Base-by-base conservation (phyloP, 2,329 filamentous ascomycete species). In the Chalaropsis thielavioides region DNA sequence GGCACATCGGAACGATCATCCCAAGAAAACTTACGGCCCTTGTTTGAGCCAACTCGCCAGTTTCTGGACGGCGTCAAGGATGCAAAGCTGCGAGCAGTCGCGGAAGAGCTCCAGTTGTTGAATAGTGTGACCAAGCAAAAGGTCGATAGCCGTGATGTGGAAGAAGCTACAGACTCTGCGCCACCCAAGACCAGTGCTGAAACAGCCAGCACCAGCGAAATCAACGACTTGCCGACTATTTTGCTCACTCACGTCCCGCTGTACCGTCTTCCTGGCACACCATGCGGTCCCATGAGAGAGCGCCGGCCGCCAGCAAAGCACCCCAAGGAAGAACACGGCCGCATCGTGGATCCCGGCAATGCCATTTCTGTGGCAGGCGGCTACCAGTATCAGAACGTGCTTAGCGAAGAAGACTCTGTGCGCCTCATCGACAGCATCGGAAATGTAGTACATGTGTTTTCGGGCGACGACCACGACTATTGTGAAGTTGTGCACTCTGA, bases 381-480 rank as follows among this genome's bases (percentile, higher is more conserved):
- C 15, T 96, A 96, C 72, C 94, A 99, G 73, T 99, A 99, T 72
- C 92, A 97, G 73, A 99, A 96, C 70, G 92, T 96, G 2, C 82
- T 99, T 31, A 88, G 82, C 62, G 83, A 87, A 61, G 80, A 83
- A 1, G 84, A 96, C 69, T 94, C 92, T 0, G 80, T 84, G 58
- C 84, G 86, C 62, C 78, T 99, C 44, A 78, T 96, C 51, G 81
- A 86, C 67, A 89, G 86, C 68, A 80, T 96, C 41, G 91, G 90
- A 41, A 89, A 94, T 68, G 83, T 97, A 13, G 80, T 84, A 2
- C 88, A 94, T 69, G 88, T 92, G 54, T 99, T 97, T 72, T 96
- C 91, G 0, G 94, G 94, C 11, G 94, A 99, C 71, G 94, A 99
- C 72, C 94, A 99, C 76, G 94, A 99, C 76, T 96, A 97, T 76